Conservation (phyloP, 345 rosid species). For the Toxicodendron radicans region DNA sequence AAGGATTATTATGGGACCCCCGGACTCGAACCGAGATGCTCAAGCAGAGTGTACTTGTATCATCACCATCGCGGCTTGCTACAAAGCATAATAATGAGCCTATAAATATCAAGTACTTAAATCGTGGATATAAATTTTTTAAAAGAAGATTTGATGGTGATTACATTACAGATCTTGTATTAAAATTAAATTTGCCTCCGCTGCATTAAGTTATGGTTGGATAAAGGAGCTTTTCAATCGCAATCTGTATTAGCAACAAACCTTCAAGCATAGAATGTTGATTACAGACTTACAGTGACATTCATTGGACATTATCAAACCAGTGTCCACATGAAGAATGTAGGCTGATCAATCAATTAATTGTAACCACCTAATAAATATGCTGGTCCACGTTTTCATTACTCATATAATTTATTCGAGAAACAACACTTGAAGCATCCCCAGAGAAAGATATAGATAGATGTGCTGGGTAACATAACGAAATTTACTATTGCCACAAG, state of each 20-base stretch:
- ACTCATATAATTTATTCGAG: not conserved
- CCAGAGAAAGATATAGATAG: no score
- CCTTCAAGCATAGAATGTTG: constrained; percentile 20
- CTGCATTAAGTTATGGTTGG: not conserved
- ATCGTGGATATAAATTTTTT: not conserved
- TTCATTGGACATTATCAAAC: not conserved
- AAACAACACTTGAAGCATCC: no score
- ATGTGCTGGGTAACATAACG: no score
- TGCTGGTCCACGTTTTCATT: constrained; percentile 20
- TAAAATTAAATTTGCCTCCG: not conserved
- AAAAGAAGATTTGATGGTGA: not conserved
- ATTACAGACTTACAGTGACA: constrained; percentile 21
- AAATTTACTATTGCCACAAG: no score
- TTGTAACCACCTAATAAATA: constrained; percentile 32
- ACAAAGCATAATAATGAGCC: no score
- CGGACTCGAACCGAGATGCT: no score
- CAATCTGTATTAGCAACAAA: not conserved
- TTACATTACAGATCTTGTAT: not conserved
- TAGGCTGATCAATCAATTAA: constrained; percentile 16
- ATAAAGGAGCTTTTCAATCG: not conserved
- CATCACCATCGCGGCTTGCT: no score
- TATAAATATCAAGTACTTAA: no score
- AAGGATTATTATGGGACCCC: no score
- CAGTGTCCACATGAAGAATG: constrained; percentile 10
- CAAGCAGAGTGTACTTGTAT: no score